Conservation (phyloP, 495 filamentous ascomycete species). For the Emericellopsis terricola region DNA sequence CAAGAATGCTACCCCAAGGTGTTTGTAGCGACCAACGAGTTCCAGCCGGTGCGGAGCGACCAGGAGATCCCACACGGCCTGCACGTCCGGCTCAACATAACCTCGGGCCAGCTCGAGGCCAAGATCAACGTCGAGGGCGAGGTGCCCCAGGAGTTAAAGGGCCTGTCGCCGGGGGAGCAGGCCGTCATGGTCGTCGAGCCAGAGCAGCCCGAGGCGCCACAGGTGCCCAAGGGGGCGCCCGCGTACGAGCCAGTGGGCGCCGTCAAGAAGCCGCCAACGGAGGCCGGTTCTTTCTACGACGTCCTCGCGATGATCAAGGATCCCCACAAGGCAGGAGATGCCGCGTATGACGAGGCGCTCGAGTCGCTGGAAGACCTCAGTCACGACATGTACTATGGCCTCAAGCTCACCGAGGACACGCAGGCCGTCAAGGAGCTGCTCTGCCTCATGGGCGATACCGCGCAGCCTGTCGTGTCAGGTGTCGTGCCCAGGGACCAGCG, state of each 20-base stretch:
- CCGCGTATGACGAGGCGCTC: conserved; percentile 21
- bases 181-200: conserved; percentile 27
- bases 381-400: conserved; percentile 54
- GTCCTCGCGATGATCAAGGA: conserved; percentile 27
- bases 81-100: conserved; percentile 43
- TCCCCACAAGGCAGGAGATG: conserved; percentile 2
- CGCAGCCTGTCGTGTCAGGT: conserved; percentile 4
- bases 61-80: conserved; percentile 45
- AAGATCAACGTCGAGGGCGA: conserved; percentile 37
- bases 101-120: conserved; percentile 43
- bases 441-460: conserved; percentile 15
- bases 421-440: conserved; percentile 25
- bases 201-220: conserved; percentile 11
- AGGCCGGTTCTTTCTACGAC: conserved; percentile 20
- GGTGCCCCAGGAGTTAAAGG: conserved; percentile 19
- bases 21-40: conserved; percentile 42
- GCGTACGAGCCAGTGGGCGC: conserved; percentile 30
- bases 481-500: conserved; percentile 16
- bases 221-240: conserved; percentile 20
- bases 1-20: conserved; percentile 44
- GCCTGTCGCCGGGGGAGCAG: conserved; percentile 23
- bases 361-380: conserved; percentile 35
- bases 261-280: conserved; percentile 23
- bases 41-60: conserved; percentile 40
- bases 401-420: conserved; percentile 34